phyloP scores from a whole-genome alignment of 371 early-diverging fungal species.

The Parasitella parasitica region DNA sequence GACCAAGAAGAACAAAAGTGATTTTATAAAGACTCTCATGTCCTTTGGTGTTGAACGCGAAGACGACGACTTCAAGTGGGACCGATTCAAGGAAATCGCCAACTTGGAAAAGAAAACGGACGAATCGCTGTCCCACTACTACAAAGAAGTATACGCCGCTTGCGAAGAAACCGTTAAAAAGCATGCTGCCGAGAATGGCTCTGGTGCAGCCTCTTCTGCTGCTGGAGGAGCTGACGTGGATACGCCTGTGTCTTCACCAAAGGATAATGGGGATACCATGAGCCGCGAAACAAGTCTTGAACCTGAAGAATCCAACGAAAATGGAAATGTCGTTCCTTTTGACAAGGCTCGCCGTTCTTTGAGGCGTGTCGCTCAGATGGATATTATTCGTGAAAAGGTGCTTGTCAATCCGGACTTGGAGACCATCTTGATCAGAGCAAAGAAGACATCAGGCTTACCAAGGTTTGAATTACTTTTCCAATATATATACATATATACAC shows the following conservation, averaged over 20 bases:
- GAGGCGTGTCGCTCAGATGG: slow-evolving; percentile 75
- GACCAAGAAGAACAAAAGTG: slow-evolving; percentile 70
- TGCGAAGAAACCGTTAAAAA: slow-evolving; percentile 65
- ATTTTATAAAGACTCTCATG: slow-evolving; percentile 68
- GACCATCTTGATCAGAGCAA: slow-evolving; percentile 30
- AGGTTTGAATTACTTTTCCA: slow-evolving; percentile 26
- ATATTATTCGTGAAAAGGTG: slow-evolving; percentile 65
- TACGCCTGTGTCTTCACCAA: slow-evolving; percentile 20
- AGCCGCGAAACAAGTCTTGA: slow-evolving; percentile 53
- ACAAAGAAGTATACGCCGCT: slow-evolving; percentile 50
- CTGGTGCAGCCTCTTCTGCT: background rate
- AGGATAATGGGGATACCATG: slow-evolving; percentile 3
- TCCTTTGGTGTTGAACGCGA: slow-evolving; percentile 69
- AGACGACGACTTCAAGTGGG: slow-evolving; percentile 57
- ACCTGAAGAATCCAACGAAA: slow-evolving; percentile 47
- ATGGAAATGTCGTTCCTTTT: slow-evolving; percentile 52
- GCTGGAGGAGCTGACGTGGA: slow-evolving; percentile 5
- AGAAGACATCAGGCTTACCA: slow-evolving; percentile 51
- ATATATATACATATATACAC: background rate
- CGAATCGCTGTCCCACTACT: slow-evolving; percentile 68
- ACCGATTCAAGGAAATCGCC: slow-evolving; percentile 69
- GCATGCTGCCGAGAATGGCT: slow-evolving; percentile 23
- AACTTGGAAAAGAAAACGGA: slow-evolving; percentile 70
- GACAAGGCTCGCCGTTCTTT: slow-evolving; percentile 74
- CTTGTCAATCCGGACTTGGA: slow-evolving; percentile 58